Evolutionary conservation across 1,284 basidiomycete genomes (phyloP), one percentile per base, ranked within the genome.

Genomic region (Pulveroboletus sp.): DNA sequence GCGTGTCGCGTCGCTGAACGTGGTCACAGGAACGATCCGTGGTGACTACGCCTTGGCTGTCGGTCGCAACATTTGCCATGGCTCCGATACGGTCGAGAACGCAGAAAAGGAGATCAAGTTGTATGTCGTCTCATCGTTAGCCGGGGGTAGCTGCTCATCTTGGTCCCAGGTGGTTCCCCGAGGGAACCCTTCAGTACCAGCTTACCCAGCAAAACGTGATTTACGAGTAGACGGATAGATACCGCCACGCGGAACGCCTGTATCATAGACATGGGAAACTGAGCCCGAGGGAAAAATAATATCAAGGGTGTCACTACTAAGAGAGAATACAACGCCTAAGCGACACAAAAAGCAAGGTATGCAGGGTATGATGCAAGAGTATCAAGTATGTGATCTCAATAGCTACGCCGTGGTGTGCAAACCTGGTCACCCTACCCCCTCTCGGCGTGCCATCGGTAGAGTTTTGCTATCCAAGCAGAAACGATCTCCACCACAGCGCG

Each of bases 61-160:
- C 68, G 96, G 93, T 62, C 90, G 92, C 67, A 95, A 95, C 82
- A 89, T 95, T 76, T 92, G 91, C 82, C 93, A 98, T 78, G 96
- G 95, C 62, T 96, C 92, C 61, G 95, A 97, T 81, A 82, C 91
- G 53, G 89, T 95, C 67, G 92, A 94, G 78, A 93, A 76, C 72
- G 94, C 92, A 47, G 85, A 96, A 77, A 92, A 93, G 80, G 94
- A 96, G 79, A 96, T 96, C 67, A 79, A 77, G 45, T 85, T 96
- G 87, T 96, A 76, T 77, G 88, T 81, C 10, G 55, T 35, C 43
- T 26, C 11, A 20, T 42, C 40, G 36, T 44, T 22, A 31, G 29
- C 54, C 14, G 29, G 12, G 14, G 8, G 3, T 36, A n/a, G 7
- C 49, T 52, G 43, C 50, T 70, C 33, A 72, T 47, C 49, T 60